A percentile compares a stretch with the other conserved stretches of the same genome.
These are phyloP conservation scores for Goffeauzyma gilvescens DNA, from an alignment of 768 basidiomycete species.

Conservation along the genomic window DNA sequence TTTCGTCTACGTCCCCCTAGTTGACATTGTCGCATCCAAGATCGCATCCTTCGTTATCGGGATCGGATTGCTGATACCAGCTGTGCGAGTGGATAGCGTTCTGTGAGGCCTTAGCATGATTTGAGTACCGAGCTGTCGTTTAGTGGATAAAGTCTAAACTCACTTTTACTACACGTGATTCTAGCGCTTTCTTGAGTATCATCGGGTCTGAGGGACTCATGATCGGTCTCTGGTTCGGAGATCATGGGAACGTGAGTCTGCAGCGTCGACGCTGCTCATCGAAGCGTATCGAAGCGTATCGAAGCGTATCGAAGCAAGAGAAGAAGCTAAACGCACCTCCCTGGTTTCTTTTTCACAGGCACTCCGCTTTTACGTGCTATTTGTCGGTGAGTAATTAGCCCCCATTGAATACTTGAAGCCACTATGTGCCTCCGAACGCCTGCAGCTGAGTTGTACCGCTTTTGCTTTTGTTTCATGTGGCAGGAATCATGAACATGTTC, in stretches of 20 bases:
- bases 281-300: slow-evolving; percentile 2
- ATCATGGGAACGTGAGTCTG: slow-evolving; percentile 49
- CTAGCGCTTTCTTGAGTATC: slow-evolving; percentile 75
- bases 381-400: slow-evolving; percentile 11
- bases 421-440: neutral
- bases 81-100: slow-evolving; percentile 74
- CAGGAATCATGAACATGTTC: slow-evolving; percentile 34
- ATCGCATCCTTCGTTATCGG: slow-evolving; percentile 77
- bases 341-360: slow-evolving; percentile 12
- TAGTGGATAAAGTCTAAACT: too few relatives aligned
- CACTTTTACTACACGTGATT: too few relatives aligned
- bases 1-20: slow-evolving; percentile 7
- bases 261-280: neutral
- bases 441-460: slow-evolving; percentile 49
- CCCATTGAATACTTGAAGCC: neutral
- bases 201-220: slow-evolving; percentile 64
- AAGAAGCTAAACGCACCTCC: too few relatives aligned
- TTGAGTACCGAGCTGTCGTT: too few relatives aligned
- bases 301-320: slow-evolving; percentile 4
- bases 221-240: slow-evolving; percentile 87
- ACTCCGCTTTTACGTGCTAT: slow-evolving; percentile 42
- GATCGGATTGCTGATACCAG: slow-evolving; percentile 64
- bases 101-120: slow-evolving; percentile 39
- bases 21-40: slow-evolving; percentile 71
- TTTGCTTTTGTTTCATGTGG: slow-evolving; percentile 19